These are phyloP conservation scores for Panicum virgatum DNA, from an alignment of 202 grass and related monocot species.

Conservation along the genomic window DNA sequence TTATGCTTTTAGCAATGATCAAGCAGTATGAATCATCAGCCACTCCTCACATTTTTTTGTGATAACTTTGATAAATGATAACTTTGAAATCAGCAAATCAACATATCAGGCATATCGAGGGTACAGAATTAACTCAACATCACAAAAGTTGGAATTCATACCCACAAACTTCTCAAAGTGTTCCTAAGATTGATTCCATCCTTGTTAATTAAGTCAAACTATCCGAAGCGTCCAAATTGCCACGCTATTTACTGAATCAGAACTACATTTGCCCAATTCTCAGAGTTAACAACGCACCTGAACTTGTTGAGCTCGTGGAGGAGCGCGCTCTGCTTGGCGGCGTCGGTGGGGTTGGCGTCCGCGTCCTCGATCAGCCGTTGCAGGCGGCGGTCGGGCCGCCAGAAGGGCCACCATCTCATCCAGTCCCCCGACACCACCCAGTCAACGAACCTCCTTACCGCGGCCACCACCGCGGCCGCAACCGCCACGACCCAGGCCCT, in stretches of 20 bases:
- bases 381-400: slow-evolving; percentile 63
- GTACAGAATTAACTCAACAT: neutral
- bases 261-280: slow-evolving; percentile 30
- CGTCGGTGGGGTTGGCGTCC: slow-evolving; percentile 83
- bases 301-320: slow-evolving; percentile 92
- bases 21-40: neutral
- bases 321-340: slow-evolving; percentile 70
- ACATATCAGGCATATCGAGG: neutral
- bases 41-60: neutral
- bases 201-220: neutral
- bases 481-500: slow-evolving; percentile 51
- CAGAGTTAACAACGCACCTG: slow-evolving; percentile 49
- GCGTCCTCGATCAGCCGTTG: slow-evolving; percentile 79
- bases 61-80: neutral
- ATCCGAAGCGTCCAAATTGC: neutral
- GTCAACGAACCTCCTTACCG: slow-evolving; percentile 50
- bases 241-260: neutral
- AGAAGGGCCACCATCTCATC: slow-evolving; percentile 93
- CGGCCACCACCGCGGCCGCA: slow-evolving; percentile 43
- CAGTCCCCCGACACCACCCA: slow-evolving; percentile 62
- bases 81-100: neutral
- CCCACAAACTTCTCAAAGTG: neutral
- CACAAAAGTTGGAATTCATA: slow-evolving; percentile 15
- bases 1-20: neutral
- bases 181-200: neutral